A percentile compares a stretch with the other conserved stretches of the same genome.
Conservation (phyloP, 2,329 filamentous ascomycete genomes). For the Myriosclerotinia duriaeana region DNA sequence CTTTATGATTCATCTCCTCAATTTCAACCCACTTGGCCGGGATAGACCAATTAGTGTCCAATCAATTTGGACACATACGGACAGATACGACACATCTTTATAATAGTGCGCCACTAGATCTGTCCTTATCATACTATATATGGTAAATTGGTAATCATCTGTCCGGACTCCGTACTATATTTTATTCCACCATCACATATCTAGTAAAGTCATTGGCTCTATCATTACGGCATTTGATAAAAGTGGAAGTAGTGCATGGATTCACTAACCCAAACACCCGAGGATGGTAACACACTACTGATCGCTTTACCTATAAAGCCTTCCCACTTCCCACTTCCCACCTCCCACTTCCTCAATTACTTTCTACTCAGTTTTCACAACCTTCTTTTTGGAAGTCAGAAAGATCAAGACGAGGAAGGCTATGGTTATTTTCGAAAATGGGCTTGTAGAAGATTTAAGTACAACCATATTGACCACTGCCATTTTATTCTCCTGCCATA, state of each 20-base stretch:
- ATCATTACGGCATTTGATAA: no score
- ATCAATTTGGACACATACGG: not conserved
- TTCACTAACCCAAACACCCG: no score
- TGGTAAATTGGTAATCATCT: no score
- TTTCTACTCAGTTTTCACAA: not conserved
- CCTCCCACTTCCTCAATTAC: not conserved
- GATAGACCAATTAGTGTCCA: not conserved
- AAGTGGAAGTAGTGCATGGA: no score
- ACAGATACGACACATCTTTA: not conserved
- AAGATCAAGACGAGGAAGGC: not conserved
- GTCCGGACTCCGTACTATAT: no score
- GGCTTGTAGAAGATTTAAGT: not conserved
- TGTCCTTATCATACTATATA: no score
- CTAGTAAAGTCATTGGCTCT: no score
- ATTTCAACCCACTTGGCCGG: no score
- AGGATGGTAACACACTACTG: not conserved
- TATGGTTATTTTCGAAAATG: not conserved
- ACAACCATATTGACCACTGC: not conserved
- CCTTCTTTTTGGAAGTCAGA: no score
- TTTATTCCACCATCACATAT: no score
- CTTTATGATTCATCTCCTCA: no score
- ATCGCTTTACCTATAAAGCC: not conserved
- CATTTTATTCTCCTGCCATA: not conserved
- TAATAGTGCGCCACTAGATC: no score
- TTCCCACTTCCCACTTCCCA: not conserved